phyloP scores from a whole-genome alignment of 495 filamentous ascomycete species.

The Mycothermus thermophilus region DNA sequence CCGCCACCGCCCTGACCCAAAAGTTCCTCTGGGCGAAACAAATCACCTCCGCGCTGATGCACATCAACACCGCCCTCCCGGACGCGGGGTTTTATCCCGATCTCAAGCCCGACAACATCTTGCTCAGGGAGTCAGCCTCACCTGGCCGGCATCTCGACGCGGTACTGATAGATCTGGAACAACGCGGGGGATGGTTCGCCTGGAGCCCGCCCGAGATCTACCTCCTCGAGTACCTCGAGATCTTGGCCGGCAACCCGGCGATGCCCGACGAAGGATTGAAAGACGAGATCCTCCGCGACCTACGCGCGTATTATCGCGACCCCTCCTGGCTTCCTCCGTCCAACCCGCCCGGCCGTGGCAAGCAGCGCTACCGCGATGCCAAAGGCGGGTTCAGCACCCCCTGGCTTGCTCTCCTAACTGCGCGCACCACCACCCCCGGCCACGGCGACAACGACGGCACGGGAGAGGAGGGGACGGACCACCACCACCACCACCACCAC shows the following conservation, averaged over 20 bases:
- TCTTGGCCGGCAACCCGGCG: slow-evolving; percentile 2
- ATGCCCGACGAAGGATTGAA: slow-evolving; percentile 1
- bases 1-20: slow-evolving; percentile 3
- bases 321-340: slow-evolving; percentile 5
- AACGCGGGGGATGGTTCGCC: slow-evolving; percentile 19
- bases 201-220: slow-evolving; percentile 23
- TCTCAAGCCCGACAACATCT: slow-evolving; percentile 25
- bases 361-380: slow-evolving; percentile 10
- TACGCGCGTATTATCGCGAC: slow-evolving; percentile 4
- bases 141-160: slow-evolving; percentile 4
- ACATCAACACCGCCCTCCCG: slow-evolving; percentile 16
- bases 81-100: slow-evolving; percentile 22
- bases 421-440: too few relatives aligned
- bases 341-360: not conserved
- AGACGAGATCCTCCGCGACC: not conserved
- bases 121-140: slow-evolving; percentile 5
- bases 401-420: slow-evolving; percentile 8
- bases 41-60: slow-evolving; percentile 18
- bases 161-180: slow-evolving; percentile 24
- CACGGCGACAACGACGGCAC: too few relatives aligned
- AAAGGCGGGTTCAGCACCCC: slow-evolving; percentile 14
- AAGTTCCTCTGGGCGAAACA: slow-evolving; percentile 19
- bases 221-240: slow-evolving; percentile 20
- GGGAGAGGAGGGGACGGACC: not conserved
- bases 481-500: too few relatives aligned